Percentiles rank a stretch among this genome's conserved stretches.
Conservation (phyloP, 345 rosid species). For the Hypericum androsaemum region DNA sequence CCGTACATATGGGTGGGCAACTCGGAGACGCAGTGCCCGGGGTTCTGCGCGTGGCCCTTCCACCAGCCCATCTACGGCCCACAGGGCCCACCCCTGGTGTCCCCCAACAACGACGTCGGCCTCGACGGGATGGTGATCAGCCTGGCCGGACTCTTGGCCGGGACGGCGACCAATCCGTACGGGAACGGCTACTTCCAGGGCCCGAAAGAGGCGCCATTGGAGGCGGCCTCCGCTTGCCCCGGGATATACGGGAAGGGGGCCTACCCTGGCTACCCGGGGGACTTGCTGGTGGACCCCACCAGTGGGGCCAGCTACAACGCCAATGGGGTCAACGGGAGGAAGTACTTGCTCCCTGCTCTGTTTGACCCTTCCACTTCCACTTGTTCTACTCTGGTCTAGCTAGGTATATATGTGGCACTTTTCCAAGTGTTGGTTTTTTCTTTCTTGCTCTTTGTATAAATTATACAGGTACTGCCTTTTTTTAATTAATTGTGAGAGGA, state of each 20-base stretch:
- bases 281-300: constrained; percentile 15
- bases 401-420: too few species aligned
- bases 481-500: too few species aligned
- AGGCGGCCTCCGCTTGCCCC: constrained; percentile 24
- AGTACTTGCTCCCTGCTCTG: constrained; percentile 22
- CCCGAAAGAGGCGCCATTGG: constrained; percentile 23
- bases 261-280: constrained; percentile 24
- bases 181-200: constrained; percentile 26
- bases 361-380: constrained; percentile 16
- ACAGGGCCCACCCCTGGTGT: constrained; percentile 11
- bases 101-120: constrained; percentile 25
- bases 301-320: constrained; percentile 24
- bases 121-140: constrained; percentile 21
- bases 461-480: too few species aligned
- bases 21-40: constrained; percentile 24
- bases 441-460: too few species aligned
- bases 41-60: constrained; percentile 26
- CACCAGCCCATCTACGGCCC: constrained; percentile 28
- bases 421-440: too few species aligned
- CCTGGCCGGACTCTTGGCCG: constrained; percentile 22
- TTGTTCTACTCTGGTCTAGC: constrained; percentile 14
- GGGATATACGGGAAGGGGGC: constrained; percentile 21
- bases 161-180: constrained; percentile 22
- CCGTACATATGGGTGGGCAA: constrained; percentile 30
- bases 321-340: constrained; percentile 20